Evolutionary conservation across 345 rosid genomes (phyloP).

Genomic region (Citrus maxima): DNA sequence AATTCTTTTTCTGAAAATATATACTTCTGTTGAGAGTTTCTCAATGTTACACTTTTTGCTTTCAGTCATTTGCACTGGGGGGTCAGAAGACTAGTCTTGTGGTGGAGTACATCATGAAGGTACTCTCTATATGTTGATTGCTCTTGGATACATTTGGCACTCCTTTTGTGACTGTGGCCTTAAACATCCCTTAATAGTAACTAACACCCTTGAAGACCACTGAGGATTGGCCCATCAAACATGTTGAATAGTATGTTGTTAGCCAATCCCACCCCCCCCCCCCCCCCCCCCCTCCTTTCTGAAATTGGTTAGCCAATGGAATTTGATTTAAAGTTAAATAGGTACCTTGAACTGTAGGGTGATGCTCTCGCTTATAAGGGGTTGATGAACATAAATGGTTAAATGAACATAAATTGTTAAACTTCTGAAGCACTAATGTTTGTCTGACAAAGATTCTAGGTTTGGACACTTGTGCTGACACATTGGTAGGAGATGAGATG

Average conservation of each 20-base stretch:
- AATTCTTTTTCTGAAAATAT: not conserved
- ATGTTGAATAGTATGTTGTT: not conserved
- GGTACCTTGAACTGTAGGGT: not conserved
- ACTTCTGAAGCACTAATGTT: conserved; percentile 39
- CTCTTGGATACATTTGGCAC: not conserved
- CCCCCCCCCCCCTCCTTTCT: too few species aligned
- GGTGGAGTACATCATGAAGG: conserved; percentile 95
- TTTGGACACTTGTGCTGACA: conserved; percentile 89
- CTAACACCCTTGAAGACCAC: not conserved
- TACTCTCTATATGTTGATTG: conserved; percentile 35
- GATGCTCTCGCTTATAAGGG: not conserved
- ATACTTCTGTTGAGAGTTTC: conserved; percentile 9
- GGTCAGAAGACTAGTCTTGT: conserved; percentile 82
- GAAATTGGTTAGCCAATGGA: not conserved
- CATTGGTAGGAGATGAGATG: conserved; percentile 98
- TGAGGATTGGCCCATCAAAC: not conserved
- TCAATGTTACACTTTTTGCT: conserved; percentile 2
- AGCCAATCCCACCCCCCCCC: not conserved
- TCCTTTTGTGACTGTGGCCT: not conserved
- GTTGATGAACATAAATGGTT: conserved; percentile 16
- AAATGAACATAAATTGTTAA: conserved; percentile 14
- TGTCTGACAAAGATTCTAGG: conserved; percentile 94
- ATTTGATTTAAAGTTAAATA: not conserved
- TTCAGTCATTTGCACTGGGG: conserved; percentile 83
- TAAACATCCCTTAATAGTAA: not conserved